These are phyloP conservation scores for Cephalotrichum gorgonifer DNA, from an alignment of 2,329 filamentous ascomycete genomes.

Conservation along the genomic window DNA sequence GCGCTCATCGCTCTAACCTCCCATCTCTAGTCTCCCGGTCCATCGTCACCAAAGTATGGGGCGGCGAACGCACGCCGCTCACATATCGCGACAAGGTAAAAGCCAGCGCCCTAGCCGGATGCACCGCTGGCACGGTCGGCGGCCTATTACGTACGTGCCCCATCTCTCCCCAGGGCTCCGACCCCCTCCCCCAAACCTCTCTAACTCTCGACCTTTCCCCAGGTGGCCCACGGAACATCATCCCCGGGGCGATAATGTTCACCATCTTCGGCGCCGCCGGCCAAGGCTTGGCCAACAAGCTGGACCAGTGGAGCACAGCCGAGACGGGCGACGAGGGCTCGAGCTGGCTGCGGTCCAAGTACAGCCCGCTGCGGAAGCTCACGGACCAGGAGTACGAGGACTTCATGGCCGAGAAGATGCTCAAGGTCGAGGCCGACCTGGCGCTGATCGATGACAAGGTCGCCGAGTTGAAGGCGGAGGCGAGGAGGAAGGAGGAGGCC, in stretches of 20 bases:
- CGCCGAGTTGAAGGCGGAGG: conserved; percentile 20
- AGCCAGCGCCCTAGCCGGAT: conserved; percentile 62
- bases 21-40: conserved; percentile 33
- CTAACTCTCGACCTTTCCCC: background rate
- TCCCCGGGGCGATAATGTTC: conserved; percentile 40
- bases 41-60: conserved; percentile 35
- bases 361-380: conserved; percentile 61
- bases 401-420: conserved; percentile 60
- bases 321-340: conserved; percentile 4
- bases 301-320: conserved; percentile 25
- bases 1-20: too few species aligned
- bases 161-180: background rate
- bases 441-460: conserved; percentile 70
- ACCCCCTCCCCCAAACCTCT: background rate
- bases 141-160: conserved; percentile 39
- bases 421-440: conserved; percentile 66
- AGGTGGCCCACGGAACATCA: conserved; percentile 43
- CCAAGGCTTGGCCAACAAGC: conserved; percentile 24
- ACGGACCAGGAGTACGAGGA: conserved; percentile 63
- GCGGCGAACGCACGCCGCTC: conserved; percentile 40
- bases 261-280: conserved; percentile 29
- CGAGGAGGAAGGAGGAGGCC: conserved; percentile 1
- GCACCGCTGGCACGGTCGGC: conserved; percentile 53
- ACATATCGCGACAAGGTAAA: conserved; percentile 48
- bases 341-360: conserved; percentile 46